Base-by-base conservation (phyloP, 2,329 filamentous ascomycete species). In the Ploettnerulaceae sp. region DNA sequence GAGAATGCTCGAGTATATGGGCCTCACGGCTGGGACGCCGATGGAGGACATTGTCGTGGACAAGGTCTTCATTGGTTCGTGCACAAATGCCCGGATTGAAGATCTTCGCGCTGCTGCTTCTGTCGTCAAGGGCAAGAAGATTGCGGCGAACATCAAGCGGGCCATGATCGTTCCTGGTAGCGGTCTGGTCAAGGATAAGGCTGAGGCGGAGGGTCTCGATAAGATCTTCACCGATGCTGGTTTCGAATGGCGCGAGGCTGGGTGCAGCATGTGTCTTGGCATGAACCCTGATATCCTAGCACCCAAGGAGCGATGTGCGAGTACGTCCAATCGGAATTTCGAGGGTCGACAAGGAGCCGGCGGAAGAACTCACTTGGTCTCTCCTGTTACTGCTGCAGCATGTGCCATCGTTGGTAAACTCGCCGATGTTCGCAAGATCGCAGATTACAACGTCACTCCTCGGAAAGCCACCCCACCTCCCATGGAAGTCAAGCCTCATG, bases 271-370 rank as follows among this genome's bases (percentile, higher is more conserved):
- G 93, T 97, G 93, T 66, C 77, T 98, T 45, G 93, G 93, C 66
- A 98, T 98, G 91, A 98, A 98, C 74, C 91, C 93, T 0, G 93
- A 98, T 66, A 97, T 98, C 54, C 78, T 97, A 36, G 82, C 89
- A 2, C 90, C 93, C 44, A 79, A 85, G 66, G 93, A 98, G 71
- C 84, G 93, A 62, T 97, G 93, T 66, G 93, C 93, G 32, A 91
- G 85, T 64, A 97, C 93, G 39, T 94, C 88, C 53, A 97, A 97
- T 72, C 86, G 93, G 61, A 97, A 97, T 70, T 97, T 97, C 59
- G 93, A 97, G 67, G 93, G 93, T 52, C 84, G 93, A 55, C 93
- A 98, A 70, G 93, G 93, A 64, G 89, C 91, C 51, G 82, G 82
- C 53, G 88, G 91, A 49, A 81, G 93, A 50, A 97, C 93, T 8